Evolutionary conservation across 2,329 filamentous ascomycete genomes (phyloP), one percentile per base, ranked within the genome.

Genomic region (Sarocladiaceae sp.): DNA sequence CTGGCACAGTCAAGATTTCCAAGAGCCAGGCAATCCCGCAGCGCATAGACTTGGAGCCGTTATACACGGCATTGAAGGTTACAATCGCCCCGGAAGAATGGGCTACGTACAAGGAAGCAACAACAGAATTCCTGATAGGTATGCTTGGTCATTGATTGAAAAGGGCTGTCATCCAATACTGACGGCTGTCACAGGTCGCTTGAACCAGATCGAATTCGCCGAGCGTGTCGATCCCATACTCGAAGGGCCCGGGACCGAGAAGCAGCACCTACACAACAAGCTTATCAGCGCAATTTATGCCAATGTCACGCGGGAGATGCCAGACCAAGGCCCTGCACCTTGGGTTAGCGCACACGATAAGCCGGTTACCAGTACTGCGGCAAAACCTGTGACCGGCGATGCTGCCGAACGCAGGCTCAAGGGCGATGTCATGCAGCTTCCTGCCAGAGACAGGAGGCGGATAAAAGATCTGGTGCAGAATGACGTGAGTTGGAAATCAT

Each of bases 291-390:
- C 78, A 45, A 78, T 85, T 53, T 81, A 81, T 59, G 79, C 74
- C 55, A 85, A 85, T 70, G 76, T 83, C 48, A 83, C 80, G 27
- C 69, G 82, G 47, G 82, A 85, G 58, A 77, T 82, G 69, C 81
- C 82, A 47, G 81, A 84, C 51, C 72, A 72, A 58, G 80, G 80
- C 53, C 73, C 82, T 55, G 82, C 82, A 39, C 78, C 78, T 48
- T 85, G 81, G 81, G 82, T 85, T 58, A 83, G 80, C 59, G 80
- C 81, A 45, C 83, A 84, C 56, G 81, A 85, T 54, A 85, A 85
- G 55, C 80, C 80, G 15, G 64, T 73, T 15, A 65, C 74, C 10
- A 70, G 69, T 33, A 65, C 73, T 24, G 74, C 75, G 50, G 74
- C 68, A 51, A 85, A 85, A 58, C 76, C 78, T 18, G 72, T 79